phyloP scores from a whole-genome alignment of 306 rosid genomes.

The Castanea crenata region DNA sequence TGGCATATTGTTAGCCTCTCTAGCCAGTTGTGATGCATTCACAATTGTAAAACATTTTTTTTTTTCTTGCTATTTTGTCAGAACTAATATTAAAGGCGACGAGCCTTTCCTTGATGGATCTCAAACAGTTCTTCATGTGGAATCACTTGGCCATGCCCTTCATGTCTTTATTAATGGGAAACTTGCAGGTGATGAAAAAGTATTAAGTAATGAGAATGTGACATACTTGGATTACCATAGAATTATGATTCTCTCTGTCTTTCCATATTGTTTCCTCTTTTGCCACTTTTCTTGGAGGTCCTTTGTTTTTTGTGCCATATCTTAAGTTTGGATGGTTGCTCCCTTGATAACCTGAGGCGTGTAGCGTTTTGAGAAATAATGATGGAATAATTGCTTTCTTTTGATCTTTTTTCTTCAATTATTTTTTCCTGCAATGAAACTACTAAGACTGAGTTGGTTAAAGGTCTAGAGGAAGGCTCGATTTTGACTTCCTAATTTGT shows the following conservation, averaged over 20 bases:
- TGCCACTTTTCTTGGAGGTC: background rate
- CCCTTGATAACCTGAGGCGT: background rate
- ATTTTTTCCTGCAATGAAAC: background rate
- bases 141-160: conserved; percentile 90
- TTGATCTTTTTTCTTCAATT: too few species aligned
- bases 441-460: background rate
- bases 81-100: conserved; percentile 49
- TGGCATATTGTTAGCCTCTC: conserved; percentile 2
- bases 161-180: conserved; percentile 74
- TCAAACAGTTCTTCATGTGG: conserved; percentile 70
- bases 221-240: background rate
- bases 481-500: background rate
- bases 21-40: conserved; percentile 9
- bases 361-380: background rate
- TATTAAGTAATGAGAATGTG: background rate
- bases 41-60: background rate
- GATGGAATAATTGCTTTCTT: too few species aligned
- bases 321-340: background rate
- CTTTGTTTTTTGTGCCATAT: background rate
- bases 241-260: background rate
- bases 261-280: background rate
- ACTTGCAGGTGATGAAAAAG: conserved; percentile 53
- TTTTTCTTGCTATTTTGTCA: conserved; percentile 26
- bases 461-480: background rate
- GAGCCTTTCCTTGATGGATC: conserved; percentile 44